These are phyloP conservation scores for Lablab purpureus DNA, from an alignment of 306 rosid species.

Conservation along the genomic window DNA sequence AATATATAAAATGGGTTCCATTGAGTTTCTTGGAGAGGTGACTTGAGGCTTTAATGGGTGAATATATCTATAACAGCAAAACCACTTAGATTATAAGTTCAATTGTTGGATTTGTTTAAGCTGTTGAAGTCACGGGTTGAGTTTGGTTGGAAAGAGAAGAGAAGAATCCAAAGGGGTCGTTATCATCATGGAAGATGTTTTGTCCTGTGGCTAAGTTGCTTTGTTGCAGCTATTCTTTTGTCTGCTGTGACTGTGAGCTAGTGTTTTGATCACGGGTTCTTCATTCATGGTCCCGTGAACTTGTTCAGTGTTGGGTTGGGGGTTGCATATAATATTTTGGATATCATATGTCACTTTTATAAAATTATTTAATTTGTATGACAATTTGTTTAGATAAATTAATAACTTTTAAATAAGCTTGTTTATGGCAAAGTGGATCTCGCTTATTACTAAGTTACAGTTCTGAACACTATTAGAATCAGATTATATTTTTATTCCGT, in stretches of 20 bases:
- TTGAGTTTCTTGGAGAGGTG: conserved; percentile 18
- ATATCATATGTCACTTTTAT: neutral
- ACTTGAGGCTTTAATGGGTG: conserved; percentile 18
- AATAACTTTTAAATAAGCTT: neutral
- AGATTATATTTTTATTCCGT: too few relatives aligned
- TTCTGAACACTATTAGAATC: too few relatives aligned
- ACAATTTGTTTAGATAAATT: too few relatives aligned
- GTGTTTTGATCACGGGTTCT: conserved; percentile 56
- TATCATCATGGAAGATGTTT: conserved; percentile 41
- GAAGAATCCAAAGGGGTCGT: conserved; percentile 49
- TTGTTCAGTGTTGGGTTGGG: conserved; percentile 21
- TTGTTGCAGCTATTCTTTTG: conserved; percentile 33
- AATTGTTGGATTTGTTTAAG: conserved; percentile 42
- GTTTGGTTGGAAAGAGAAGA: conserved; percentile 10
- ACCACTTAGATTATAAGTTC: conserved; percentile 20
- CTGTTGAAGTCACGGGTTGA: conserved; percentile 52
- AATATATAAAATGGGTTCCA: conserved; percentile 27
- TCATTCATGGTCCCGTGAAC: conserved; percentile 49
- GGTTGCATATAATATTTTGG: conserved; percentile 13
- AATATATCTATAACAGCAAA: neutral
- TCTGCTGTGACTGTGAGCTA: conserved; percentile 36
- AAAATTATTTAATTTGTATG: too few relatives aligned
- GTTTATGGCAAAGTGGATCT: too few relatives aligned
- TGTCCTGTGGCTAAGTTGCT: conserved; percentile 51
- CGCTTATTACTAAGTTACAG: too few relatives aligned